Base-by-base conservation (phyloP, 2,329 filamentous ascomycete species). In the Aspergillus ustus region DNA sequence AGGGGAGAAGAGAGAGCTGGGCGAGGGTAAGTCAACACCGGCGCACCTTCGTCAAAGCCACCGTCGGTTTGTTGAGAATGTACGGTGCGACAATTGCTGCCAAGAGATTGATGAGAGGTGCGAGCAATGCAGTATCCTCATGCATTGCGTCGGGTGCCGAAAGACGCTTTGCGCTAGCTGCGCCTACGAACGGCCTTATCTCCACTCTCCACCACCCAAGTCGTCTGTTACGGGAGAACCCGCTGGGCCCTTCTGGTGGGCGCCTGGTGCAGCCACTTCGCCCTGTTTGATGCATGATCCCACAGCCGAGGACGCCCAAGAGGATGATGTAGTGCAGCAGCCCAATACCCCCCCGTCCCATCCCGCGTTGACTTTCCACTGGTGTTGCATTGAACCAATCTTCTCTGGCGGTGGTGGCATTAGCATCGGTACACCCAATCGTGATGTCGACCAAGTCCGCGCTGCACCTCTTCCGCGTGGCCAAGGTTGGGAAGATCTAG, bases 381-480 rank as follows among this genome's bases (percentile, higher is more conserved):
- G 85, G 85, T 87, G 85, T 69, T 87, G 85, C 65, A 81, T 84
- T 4, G 84, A 86, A 66, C 85, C 85, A 17, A 82, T 85, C 53
- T 86, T 87, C 67, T 86, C 84, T 28, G 84, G 84, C 9, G 84
- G 85, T 9, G 85, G 85, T 52, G 84, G 84, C 15, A 87, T 87
- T 62, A 84, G 83, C 40, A 84, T 86, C 55, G 75, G 83, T 15
- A 83, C 83, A n/a, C 79, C 80, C 3, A 82, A 80, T 62, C 80
- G 81, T 65, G 84, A 84, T 50, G 82, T 82, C 17, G 84, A 86
- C 63, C 81, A 82, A 64, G 81, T 87, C 55, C 81, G 85, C 57
- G 84, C 85, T 46, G 84, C 83, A 25, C 85, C 85, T 63, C 72
- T 87, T 53, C 85, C 84, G n/a, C 78, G 78, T 43, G 80, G 76